Evolutionary conservation across 768 basidiomycete species (phyloP), one percentile per base, ranked within the genome.

Genomic region (Galerina sulciceps): DNA sequence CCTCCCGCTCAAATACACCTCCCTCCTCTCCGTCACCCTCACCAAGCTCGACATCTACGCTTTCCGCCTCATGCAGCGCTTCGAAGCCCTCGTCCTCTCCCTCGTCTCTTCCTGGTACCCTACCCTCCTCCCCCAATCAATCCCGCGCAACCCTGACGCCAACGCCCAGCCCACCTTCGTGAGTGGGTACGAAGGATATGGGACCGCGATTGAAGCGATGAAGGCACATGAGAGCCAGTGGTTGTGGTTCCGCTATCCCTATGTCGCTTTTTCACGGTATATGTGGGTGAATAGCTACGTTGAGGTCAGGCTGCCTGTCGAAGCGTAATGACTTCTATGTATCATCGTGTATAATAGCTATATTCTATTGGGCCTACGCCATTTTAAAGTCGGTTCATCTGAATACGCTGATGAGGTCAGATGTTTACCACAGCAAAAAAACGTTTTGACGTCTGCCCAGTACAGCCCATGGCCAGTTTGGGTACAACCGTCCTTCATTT

Each of bases 271-370:
- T 68, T 94, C 92, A 15, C 81, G 89, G 56, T 94, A 95, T 68
- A 90, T 96, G 92, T 96, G 95, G 94, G 85, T 91, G 23, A 95
- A 95, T 61, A 88, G 91, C 62, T 93, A 92, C 84, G 77, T 79
- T 2, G 82, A 87, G 69, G 66, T 91, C 22, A 31, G 26, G 26
- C 26, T 31, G 26, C 64, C 53, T 40, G 77, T 90, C 18, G 46
- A 55, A 52, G 37, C 49, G 22, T 38, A 51, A 36, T 44, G 9
- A 20, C 17, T 31, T 36, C 10, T 18, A 18, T 36, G 35, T 15
- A 44, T 41, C 13, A 45, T 8, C 4, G 8, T 31, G 26, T 31
- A 31, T 31, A 31, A 31, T 31, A 31, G 4, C 1, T 31, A 0
- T 31, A 3, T 0, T 8, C 26, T 31, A 4, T 8, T 31, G 26